Evolutionary conservation across 2,329 filamentous ascomycete genomes (phyloP), one percentile per base, ranked within the genome.

Genomic region (Corniculantispora saksenae): DNA sequence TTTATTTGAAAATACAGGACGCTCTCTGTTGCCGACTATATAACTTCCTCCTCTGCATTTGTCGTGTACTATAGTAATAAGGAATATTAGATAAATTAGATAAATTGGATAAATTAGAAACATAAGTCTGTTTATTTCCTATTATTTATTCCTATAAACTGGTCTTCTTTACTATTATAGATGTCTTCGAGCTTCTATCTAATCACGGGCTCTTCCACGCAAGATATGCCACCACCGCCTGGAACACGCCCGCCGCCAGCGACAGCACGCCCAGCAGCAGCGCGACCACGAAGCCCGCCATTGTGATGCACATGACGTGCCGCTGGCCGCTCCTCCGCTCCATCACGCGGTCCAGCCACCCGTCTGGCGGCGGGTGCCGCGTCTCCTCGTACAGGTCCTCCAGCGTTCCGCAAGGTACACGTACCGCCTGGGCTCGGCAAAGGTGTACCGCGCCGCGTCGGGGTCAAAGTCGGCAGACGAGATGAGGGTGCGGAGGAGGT

Each of bases 321-420:
- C 56, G 40, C 40, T 35, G 21, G 40, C 40, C 29, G 12, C 40
- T 48, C 40, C n/a, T 47, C 1, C 56, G 3, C n/a, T 59, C 40
- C 13, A 59, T 19, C 7, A 21, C 56, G 10, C 40, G 56, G 1
- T 59, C 56, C 13, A 59, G 23, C 56, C 40, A 59, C 19, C 40
- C 40, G 56, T 50, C 45, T 3, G 56, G 56, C 25, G 13, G 40
- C 40, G 40, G 56, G 56, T 48, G 3, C n/a, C 2, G 40, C 40
- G 45, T 29, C 56, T 59, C 40, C 19, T 47, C 56, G 27, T 48
- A 59, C 40, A 59, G 25, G 29, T 59, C 40, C 29, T 47, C 56
- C 19, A 59, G 40, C 56, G 56, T 17, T 59, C 56, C 15, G 56
- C 45, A 8, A 47, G 56, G 45, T 48, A 59, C 17, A 59, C 40